Percentiles rank a stretch among this genome's conserved stretches.
Conservation (phyloP, 139 green algal genomes). For the Chloropicon primus region DNA sequence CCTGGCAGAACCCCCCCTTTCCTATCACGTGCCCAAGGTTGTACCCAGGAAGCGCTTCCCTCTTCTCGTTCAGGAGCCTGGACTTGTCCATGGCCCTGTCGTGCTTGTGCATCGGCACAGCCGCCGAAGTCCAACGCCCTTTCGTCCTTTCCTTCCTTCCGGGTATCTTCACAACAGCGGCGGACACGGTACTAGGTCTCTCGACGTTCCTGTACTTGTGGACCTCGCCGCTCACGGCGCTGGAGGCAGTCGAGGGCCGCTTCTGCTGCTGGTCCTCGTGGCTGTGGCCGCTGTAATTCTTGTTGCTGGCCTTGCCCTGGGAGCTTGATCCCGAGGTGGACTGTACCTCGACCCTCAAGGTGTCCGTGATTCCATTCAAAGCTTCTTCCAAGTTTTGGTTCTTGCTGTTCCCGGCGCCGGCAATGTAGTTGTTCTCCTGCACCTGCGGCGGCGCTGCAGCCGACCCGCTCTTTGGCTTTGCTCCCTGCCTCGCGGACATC, state of each 20-base stretch:
- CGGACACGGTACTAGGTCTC: not conserved
- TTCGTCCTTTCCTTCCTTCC: not conserved
- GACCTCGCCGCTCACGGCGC: not conserved
- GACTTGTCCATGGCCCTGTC: not conserved
- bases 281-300: not conserved
- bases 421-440: no score
- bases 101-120: not conserved
- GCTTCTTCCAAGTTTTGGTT: not conserved
- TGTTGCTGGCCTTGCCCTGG: not conserved
- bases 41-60: conserved; percentile 31
- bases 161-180: not conserved
- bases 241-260: not conserved
- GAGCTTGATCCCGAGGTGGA: not conserved
- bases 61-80: not conserved
- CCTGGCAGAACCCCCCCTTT: conserved; percentile 73
- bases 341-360: not conserved
- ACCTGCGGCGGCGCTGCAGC: no score
- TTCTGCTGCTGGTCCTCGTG: not conserved
- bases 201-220: not conserved
- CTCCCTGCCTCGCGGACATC: not conserved
- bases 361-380: not conserved
- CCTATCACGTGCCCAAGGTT: conserved; percentile 56
- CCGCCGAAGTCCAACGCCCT: not conserved
- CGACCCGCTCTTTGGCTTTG: no score
- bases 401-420: not conserved